phyloP scores from a whole-genome alignment of 805 yeast species.

The Zygotorulaspora danielsina region DNA sequence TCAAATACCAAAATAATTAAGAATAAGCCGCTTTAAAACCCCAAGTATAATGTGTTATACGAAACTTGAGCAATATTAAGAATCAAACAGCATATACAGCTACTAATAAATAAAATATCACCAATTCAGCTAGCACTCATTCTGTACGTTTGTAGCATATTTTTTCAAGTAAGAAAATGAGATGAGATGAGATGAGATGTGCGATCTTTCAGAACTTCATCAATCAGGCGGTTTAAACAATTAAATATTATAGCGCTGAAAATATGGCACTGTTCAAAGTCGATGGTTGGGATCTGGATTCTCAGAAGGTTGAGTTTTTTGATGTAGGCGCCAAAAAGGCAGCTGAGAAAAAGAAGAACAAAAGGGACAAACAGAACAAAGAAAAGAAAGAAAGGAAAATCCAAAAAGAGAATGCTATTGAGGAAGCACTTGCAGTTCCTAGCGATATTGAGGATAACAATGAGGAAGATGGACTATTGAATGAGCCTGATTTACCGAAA shows the following conservation, averaged over 20 bases:
- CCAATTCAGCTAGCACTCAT: no score
- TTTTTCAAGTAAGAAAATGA: not conserved
- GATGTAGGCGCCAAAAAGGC: constrained; percentile 33
- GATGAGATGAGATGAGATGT: constrained; percentile 1
- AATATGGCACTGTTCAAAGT: constrained; percentile 70
- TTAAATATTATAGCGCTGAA: not conserved
- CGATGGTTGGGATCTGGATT: constrained; percentile 74
- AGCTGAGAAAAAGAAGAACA: constrained; percentile 27
- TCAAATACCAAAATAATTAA: constrained; percentile 10
- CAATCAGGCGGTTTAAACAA: not conserved
- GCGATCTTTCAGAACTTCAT: not conserved
- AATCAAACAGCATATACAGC: no score
- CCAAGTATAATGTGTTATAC: no score
- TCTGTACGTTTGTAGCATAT: not conserved
- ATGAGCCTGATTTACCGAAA: constrained; percentile 6
- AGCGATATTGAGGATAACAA: constrained; percentile 2
- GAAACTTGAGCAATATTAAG: no score
- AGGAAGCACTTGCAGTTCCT: constrained; percentile 5
- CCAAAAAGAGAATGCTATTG: constrained; percentile 10
- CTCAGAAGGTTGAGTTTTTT: constrained; percentile 48
- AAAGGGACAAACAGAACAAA: constrained; percentile 18
- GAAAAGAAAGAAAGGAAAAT: constrained; percentile 13
- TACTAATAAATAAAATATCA: no score
- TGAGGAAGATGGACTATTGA: constrained; percentile 3
- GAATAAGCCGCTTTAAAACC: no score